Base-by-base conservation (phyloP, 169 alveolate genomes). In the Eimeria praecox region DNA sequence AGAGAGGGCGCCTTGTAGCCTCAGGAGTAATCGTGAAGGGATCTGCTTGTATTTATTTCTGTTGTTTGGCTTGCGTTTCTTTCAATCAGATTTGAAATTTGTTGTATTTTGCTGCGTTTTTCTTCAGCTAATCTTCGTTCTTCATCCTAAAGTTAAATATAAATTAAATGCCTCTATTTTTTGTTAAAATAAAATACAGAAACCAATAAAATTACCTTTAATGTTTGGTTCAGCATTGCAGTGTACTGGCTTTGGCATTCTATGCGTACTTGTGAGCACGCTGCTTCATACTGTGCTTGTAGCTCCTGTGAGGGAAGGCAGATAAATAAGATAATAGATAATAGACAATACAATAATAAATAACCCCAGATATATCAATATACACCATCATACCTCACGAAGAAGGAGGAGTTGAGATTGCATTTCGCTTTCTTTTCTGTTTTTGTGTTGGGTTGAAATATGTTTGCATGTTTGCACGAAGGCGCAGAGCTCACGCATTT, bases 211-310 rank as follows among this genome's bases (percentile, higher is more conserved):
- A 42, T 35, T 38, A 86, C 93, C 93, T 86, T 40, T 9, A 86
- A 52, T 24, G 93, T 86, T 59, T 62, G 93, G 35, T 54, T 46
- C 44, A 86, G 64, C 93, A 86, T 59, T 24, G 49, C 42, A 18
- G 82, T 86, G 38, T 62, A 86, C 64, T 86, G 83, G 40, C 82
- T 9, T 46, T 52, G 78, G 33, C 24, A 86, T 33, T 86, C 80
- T 49, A 10, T 62, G 30, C 93, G 93, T n/a, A 86, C 56, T 62
- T 59, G 82, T 3, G 78, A 56, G 82, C 93, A 86, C 24, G 82
- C 93, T 66, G 44, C 46, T 40, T 86, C 82, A 62, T 86, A 62
- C 40, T 86, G 38, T 66, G 69, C 16, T 18, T 86, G 42, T 82
- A 86, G 71, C 20, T 86, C 64, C 93, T 86, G 59, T 64, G n/a